Evolutionary conservation across 805 yeast genomes (phyloP).

Genomic region (Sugiyamaella marilandica): DNA sequence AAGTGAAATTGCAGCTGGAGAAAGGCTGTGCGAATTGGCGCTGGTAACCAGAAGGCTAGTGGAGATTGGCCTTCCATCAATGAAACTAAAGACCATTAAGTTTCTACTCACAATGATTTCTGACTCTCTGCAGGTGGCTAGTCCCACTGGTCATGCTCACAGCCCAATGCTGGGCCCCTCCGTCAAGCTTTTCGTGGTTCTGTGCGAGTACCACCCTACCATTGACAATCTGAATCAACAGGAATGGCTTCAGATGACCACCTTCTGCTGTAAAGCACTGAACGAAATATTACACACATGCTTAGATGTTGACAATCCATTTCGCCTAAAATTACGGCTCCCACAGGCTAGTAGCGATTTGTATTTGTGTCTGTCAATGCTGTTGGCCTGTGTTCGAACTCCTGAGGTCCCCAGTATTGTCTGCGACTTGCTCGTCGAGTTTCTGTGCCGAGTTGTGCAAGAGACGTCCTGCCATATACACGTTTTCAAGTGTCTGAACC

Average conservation of each 20-base stretch:
- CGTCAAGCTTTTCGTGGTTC: slow-evolving; percentile 12
- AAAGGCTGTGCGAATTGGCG: neutral
- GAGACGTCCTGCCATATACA: slow-evolving; percentile 11
- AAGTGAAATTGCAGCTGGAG: neutral
- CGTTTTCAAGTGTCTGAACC: slow-evolving; percentile 3
- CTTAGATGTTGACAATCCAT: neutral
- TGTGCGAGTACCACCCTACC: slow-evolving; percentile 20
- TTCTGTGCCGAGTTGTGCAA: slow-evolving; percentile 4
- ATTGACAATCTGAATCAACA: slow-evolving; percentile 17
- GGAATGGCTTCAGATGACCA: slow-evolving; percentile 3
- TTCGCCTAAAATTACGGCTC: neutral
- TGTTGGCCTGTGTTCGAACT: neutral
- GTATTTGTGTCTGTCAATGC: slow-evolving; percentile 1
- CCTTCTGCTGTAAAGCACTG: neutral
- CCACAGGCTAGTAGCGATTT: slow-evolving; percentile 11
- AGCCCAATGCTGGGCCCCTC: slow-evolving; percentile 19
- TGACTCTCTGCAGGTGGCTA: neutral
- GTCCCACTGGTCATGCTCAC: neutral
- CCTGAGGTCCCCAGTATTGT: neutral
- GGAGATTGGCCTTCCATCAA: neutral
- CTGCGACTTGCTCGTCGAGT: neutral
- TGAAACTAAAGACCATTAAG: slow-evolving; percentile 6
- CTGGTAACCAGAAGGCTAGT: neutral
- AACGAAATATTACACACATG: neutral
- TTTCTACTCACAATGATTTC: slow-evolving; percentile 1